Conservation (phyloP, 2,329 filamentous ascomycete species). For the Xylaria sp. region DNA sequence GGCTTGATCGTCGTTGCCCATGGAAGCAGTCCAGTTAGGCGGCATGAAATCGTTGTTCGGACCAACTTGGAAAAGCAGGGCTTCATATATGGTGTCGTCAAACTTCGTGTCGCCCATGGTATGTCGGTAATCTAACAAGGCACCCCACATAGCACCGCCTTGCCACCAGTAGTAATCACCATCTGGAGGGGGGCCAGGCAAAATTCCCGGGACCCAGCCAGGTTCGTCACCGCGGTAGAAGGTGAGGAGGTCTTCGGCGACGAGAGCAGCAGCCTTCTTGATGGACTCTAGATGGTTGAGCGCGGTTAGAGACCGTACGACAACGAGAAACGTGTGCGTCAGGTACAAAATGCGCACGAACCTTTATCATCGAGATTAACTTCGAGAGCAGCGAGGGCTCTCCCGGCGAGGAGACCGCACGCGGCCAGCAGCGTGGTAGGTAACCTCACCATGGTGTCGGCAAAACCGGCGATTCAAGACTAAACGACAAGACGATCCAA, state of each 20-base stretch:
- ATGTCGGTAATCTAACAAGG: constrained; percentile 73
- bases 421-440: constrained; percentile 36
- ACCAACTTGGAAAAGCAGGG: constrained; percentile 65
- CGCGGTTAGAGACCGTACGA: background rate
- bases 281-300: constrained; percentile 50
- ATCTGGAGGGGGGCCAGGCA: constrained; percentile 59
- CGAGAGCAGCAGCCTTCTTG: constrained; percentile 50
- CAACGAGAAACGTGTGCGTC: background rate
- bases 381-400: constrained; percentile 36
- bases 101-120: constrained; percentile 68
- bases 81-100: constrained; percentile 62
- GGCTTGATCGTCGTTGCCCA: constrained; percentile 73
- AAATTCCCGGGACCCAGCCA: constrained; percentile 60
- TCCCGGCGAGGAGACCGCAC: constrained; percentile 34
- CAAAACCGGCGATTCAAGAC: background rate
- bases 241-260: constrained; percentile 57
- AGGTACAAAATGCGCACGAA: constrained; percentile 26
- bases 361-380: constrained; percentile 40
- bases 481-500: background rate
- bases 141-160: constrained; percentile 70
- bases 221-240: constrained; percentile 58
- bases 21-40: constrained; percentile 60
- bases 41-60: constrained; percentile 63
- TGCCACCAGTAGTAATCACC: constrained; percentile 79
- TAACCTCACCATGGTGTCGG: constrained; percentile 28